phyloP scores from a whole-genome alignment of 208 protist genomes.

The Balamuthia mandrillaris region DNA sequence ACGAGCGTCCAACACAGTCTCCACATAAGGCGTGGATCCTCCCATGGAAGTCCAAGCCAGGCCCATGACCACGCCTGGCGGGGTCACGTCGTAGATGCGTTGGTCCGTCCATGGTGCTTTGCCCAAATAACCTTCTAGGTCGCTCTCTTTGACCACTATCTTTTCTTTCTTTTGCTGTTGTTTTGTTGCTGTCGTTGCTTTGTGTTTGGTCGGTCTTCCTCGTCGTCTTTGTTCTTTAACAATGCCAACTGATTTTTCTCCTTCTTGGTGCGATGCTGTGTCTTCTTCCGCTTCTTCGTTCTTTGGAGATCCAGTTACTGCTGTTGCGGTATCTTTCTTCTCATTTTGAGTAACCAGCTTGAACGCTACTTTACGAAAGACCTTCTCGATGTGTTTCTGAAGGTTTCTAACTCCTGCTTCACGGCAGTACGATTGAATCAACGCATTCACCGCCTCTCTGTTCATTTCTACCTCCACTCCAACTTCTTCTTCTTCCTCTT shows the following conservation, averaged over 20 bases:
- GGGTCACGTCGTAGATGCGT: conserved; percentile 62
- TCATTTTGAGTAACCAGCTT: neutral
- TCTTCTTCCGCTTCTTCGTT: neutral
- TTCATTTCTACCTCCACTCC: too few species aligned
- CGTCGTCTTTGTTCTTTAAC: neutral
- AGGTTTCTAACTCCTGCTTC: conserved; percentile 77
- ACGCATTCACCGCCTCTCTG: neutral
- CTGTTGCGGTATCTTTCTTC: neutral
- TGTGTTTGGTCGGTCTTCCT: too few species aligned
- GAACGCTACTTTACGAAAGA: conserved; percentile 70
- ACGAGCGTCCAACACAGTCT: conserved; percentile 44
- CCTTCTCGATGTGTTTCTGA: conserved; percentile 79
- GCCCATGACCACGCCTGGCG: conserved; percentile 78
- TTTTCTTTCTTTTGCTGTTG: too few species aligned
- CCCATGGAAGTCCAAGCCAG: conserved; percentile 80
- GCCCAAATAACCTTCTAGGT: conserved; percentile 68
- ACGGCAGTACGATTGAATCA: neutral
- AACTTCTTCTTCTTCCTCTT: too few species aligned
- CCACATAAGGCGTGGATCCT: conserved; percentile 66
- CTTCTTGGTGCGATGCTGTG: too few species aligned
- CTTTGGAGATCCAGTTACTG: neutral
- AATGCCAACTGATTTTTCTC: neutral
- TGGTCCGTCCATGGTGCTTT: conserved; percentile 64
- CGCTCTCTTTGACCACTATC: too few species aligned
- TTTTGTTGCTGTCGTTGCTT: too few species aligned